These are phyloP conservation scores for Pterocarpus macrocarpus DNA, from an alignment of 306 rosid species.

Conservation along the genomic window DNA sequence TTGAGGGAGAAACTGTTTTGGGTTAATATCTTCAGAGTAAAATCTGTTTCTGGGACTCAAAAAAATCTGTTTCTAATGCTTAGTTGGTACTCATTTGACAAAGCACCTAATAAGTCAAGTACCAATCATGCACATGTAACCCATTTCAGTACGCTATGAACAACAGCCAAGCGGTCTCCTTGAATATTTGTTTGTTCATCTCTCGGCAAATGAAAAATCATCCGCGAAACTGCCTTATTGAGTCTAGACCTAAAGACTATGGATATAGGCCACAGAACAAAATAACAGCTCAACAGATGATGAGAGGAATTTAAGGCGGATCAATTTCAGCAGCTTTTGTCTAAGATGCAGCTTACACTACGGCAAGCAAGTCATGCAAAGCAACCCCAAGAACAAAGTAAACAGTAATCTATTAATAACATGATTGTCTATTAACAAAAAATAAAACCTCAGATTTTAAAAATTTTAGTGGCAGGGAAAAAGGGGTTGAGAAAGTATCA, in stretches of 20 bases:
- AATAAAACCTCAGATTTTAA: not conserved
- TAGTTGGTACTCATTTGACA: slow-evolving; percentile 1
- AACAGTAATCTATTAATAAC: not conserved
- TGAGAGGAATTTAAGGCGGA: not conserved
- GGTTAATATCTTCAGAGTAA: not conserved
- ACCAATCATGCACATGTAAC: not conserved
- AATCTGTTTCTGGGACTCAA: not conserved
- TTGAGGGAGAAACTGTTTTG: not conserved
- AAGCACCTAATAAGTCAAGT: not conserved
- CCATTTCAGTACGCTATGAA: not conserved
- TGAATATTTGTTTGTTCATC: too few relatives aligned
- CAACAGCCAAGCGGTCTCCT: not conserved
- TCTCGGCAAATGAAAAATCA: too few relatives aligned
- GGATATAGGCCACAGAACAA: slow-evolving; percentile 4
- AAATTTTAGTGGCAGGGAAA: not conserved
- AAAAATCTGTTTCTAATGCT: not conserved
- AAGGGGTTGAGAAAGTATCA: not conserved
- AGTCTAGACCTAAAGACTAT: not conserved
- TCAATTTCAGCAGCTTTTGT: not conserved
- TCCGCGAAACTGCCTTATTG: not conserved
- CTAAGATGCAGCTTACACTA: not conserved
- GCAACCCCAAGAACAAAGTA: not conserved
- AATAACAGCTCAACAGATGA: not conserved
- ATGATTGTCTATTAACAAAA: not conserved
- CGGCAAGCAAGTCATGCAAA: not conserved